Evolutionary conservation across 352 stramenopile genomes (phyloP).

Genomic region (Pythium sukuiense): DNA sequence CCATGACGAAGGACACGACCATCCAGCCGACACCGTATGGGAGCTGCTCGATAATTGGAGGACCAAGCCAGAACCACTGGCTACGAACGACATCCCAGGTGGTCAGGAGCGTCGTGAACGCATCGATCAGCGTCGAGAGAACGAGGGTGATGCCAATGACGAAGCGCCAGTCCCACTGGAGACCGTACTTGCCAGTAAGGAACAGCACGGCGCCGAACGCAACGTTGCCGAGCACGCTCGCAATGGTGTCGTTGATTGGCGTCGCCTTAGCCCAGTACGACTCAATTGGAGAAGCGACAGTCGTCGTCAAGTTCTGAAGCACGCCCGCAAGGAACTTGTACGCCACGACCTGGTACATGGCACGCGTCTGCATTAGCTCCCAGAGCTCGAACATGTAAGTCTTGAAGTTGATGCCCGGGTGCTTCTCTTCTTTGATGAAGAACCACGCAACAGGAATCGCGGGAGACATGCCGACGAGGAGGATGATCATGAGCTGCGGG

Average conservation of each 20-base stretch:
- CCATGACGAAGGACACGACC: conserved; percentile 20
- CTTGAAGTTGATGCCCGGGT: neutral
- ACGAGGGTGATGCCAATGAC: neutral
- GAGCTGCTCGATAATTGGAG: conserved; percentile 16
- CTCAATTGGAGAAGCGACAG: neutral
- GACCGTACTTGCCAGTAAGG: neutral
- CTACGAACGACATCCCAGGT: conserved; percentile 2
- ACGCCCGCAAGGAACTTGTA: neutral
- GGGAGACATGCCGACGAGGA: neutral
- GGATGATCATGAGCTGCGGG: neutral
- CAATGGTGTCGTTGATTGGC: neutral
- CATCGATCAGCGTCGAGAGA: conserved; percentile 14
- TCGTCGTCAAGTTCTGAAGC: neutral
- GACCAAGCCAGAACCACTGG: neutral
- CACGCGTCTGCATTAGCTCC: neutral
- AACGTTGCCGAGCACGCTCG: neutral
- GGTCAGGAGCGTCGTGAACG: conserved; percentile 9
- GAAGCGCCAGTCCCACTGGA: neutral
- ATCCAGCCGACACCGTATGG: conserved; percentile 30
- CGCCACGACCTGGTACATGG: neutral
- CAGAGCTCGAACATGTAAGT: neutral
- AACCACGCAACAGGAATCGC: neutral
- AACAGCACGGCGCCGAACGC: neutral
- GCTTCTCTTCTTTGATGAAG: neutral
- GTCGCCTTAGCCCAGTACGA: neutral